These are phyloP conservation scores for Macrophomina pseudophaseolina DNA, from an alignment of 2,329 filamentous ascomycete species.

Conservation along the genomic window DNA sequence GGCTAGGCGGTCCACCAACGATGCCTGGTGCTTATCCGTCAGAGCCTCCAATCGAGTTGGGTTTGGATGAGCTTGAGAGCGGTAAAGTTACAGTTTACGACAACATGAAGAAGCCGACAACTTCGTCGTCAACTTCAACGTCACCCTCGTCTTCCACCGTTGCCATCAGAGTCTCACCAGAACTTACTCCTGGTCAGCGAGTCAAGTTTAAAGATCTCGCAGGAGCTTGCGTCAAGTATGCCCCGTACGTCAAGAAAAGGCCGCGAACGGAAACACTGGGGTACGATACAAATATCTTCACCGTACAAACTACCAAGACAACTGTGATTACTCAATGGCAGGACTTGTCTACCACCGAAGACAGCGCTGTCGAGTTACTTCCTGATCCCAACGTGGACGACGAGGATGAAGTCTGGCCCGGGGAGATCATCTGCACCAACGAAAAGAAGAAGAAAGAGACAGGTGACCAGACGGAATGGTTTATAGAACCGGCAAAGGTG, in stretches of 20 bases:
- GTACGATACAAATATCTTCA: conserved; percentile 64
- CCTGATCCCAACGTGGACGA: conserved; percentile 59
- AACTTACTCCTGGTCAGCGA: conserved; percentile 52
- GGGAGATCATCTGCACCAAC: conserved; percentile 59
- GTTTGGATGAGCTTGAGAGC: conserved; percentile 50
- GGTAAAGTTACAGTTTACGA: conserved; percentile 52
- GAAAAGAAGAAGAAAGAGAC: conserved; percentile 36
- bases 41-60: conserved; percentile 41
- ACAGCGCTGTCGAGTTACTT: conserved; percentile 53
- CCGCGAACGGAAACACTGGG: conserved; percentile 56
- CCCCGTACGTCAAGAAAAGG: conserved; percentile 49
- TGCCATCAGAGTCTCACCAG: conserved; percentile 29
- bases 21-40: conserved; percentile 28
- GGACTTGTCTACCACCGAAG: conserved; percentile 57
- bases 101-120: conserved; percentile 32
- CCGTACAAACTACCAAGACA: conserved; percentile 56
- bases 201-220: conserved; percentile 62
- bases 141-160: conserved; percentile 25
- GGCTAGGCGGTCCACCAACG: conserved; percentile 38
- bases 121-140: conserved; percentile 28
- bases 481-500: conserved; percentile 53
- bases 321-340: conserved; percentile 64
- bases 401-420: conserved; percentile 62
- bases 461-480: conserved; percentile 35
- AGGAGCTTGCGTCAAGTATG: conserved; percentile 59